These are phyloP conservation scores for Orobanche coerulescens DNA, from an alignment of 257 asterid genomes.

Conservation along the genomic window DNA sequence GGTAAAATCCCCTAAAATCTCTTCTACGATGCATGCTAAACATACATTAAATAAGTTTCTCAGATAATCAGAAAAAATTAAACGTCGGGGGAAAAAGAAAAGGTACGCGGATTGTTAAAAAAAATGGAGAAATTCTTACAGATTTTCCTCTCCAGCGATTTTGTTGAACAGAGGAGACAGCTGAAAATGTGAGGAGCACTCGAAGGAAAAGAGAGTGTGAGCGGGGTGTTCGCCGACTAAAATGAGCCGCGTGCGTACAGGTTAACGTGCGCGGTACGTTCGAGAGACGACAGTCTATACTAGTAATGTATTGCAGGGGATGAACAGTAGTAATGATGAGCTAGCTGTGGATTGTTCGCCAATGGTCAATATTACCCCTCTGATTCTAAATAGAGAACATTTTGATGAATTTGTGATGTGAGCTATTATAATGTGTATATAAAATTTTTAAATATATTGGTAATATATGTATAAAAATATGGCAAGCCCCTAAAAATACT, in stretches of 20 bases:
- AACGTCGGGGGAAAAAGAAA: background rate
- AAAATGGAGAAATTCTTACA: conserved; percentile 9
- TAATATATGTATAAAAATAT: too few relatives aligned
- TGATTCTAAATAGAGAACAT: background rate
- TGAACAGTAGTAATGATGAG: background rate
- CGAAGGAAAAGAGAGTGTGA: background rate
- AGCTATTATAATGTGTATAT: too few relatives aligned
- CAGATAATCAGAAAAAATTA: background rate
- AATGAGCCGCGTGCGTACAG: conserved; percentile 27
- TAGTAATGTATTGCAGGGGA: conserved; percentile 9
- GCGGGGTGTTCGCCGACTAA: conserved; percentile 14
- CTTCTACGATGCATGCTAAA: background rate
- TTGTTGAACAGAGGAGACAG: background rate
- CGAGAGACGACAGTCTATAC: background rate
- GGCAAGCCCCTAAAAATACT: too few relatives aligned
- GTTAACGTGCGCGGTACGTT: conserved; percentile 26
- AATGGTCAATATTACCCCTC: conserved; percentile 24
- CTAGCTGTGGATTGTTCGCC: background rate
- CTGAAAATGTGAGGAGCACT: background rate
- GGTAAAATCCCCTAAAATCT: background rate
- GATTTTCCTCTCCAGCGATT: conserved; percentile 7
- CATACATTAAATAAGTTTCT: background rate
- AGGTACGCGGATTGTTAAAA: background rate
- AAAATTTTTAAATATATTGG: too few relatives aligned
- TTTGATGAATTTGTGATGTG: too few relatives aligned